Evolutionary conservation across 192 early-diverging fungal genomes (phyloP).

Genomic region (Entrophospora sp.): DNA sequence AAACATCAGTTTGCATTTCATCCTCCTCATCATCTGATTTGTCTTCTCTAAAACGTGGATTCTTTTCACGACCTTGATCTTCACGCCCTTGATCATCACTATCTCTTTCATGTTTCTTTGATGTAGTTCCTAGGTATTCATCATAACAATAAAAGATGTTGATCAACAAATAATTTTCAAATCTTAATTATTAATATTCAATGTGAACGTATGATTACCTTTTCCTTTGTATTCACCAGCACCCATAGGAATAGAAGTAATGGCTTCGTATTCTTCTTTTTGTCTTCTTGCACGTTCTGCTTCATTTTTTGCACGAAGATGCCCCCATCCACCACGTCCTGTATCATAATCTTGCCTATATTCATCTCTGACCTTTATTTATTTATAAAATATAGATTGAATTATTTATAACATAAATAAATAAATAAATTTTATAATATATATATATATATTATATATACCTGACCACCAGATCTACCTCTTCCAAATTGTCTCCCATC

Average conservation of each 20-base stretch:
- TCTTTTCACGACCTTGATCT: constrained; percentile 4
- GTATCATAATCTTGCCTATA: too few relatives aligned
- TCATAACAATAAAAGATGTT: background rate
- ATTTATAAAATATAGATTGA: too few relatives aligned
- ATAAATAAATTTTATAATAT: too few relatives aligned
- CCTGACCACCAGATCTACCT: too few relatives aligned
- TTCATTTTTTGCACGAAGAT: too few relatives aligned
- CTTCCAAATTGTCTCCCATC: too few relatives aligned
- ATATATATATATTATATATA: too few relatives aligned
- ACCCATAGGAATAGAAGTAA: constrained; percentile 46
- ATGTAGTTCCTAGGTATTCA: background rate
- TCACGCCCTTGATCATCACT: background rate
- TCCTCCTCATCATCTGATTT: constrained; percentile 31
- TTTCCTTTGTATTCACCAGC: constrained; percentile 28
- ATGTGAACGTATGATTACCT: background rate
- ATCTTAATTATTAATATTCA: background rate
- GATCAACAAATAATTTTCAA: background rate
- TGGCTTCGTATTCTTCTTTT: constrained; percentile 59
- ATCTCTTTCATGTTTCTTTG: background rate
- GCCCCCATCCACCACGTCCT: too few relatives aligned
- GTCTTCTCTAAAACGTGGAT: constrained; percentile 32
- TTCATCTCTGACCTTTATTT: too few relatives aligned
- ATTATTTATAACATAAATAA: too few relatives aligned
- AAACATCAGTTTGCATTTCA: constrained; percentile 1
- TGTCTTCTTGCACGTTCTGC: too few relatives aligned